Evolutionary conservation across 2,329 filamentous ascomycete species (phyloP), one percentile per base, ranked within the genome.

Genomic region (Colletotrichum sp.): DNA sequence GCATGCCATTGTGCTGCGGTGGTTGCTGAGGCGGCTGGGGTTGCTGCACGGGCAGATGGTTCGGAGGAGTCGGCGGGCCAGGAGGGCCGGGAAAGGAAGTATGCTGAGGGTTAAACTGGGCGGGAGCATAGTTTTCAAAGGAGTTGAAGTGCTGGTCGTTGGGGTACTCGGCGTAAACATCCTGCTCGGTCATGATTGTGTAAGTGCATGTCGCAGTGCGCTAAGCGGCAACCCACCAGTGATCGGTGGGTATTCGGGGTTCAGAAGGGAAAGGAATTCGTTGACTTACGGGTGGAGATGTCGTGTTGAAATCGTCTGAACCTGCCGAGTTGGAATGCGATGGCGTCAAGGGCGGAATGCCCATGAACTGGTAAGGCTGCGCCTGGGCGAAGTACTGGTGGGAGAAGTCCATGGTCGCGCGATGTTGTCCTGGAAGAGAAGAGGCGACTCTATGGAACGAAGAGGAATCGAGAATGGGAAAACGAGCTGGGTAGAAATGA

Each of bases 361-460:
- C 85, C 81, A 91, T 87, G 81, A 91, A 91, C 79, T 88, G 89
- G 83, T 89, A 91, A 66, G 88, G 85, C 84, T 90, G 88, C 76
- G 85, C 81, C 80, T 85, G 86, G 67, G 86, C 78, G 79, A 86
- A 89, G 82, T 89, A 91, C 62, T 86, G 82, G 78, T 89, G 89
- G 63, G 88, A 85, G 83, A 89, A 92, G 81, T 91, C 89, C 90
- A 92, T 91, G 69, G 75, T 77, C 52, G 78, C 64, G 75, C 64
- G 75, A 72, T 76, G 57, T 36, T 72, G 9, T 61, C 65, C 63
- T 73, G 22, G 15, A 27, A 44, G 30, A 52, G 57, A 59, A 39
- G 70, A 55, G 34, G 59, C 73, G 55, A 57, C 73, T 44, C 29
- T 32, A 34, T 32, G 59, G 61, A 36, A 57, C 55, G 59, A 44